phyloP scores from a whole-genome alignment of 345 rosid genomes.

The Excoecaria agallocha region DNA sequence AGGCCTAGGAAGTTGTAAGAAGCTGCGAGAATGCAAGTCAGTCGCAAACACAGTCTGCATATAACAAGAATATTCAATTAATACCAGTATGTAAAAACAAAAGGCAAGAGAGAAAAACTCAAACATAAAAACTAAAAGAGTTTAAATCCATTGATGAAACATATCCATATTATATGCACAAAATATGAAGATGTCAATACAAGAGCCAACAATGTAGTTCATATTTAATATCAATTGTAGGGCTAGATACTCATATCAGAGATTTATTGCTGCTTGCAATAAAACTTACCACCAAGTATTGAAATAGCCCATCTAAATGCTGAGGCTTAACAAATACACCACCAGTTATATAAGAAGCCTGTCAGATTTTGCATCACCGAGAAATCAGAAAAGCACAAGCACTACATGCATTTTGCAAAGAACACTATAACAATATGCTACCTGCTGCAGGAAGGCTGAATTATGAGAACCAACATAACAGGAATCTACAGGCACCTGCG shows the following conservation, averaged over 20 bases:
- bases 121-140: not conserved
- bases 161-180: not conserved
- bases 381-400: conserved; percentile 19
- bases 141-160: not conserved
- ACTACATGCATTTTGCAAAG: not conserved
- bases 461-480: conserved; percentile 78
- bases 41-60: conserved; percentile 87
- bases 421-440: conserved; percentile 22
- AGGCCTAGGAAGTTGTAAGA: conserved; percentile 88
- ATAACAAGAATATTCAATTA: conserved; percentile 13
- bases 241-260: not conserved
- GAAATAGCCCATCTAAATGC: conserved; percentile 84
- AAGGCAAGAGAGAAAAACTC: not conserved
- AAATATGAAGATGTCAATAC: not conserved
- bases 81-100: not conserved
- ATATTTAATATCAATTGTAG: not conserved
- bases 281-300: conserved; percentile 61
- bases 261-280: not conserved
- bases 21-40: conserved; percentile 77
- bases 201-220: not conserved
- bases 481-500: conserved; percentile 89
- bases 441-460: conserved; percentile 97
- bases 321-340: conserved; percentile 91
- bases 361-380: conserved; percentile 19
- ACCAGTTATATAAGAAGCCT: conserved; percentile 93